Conservation (phyloP, 768 basidiomycete genomes). For the Suillus clintonianus region DNA sequence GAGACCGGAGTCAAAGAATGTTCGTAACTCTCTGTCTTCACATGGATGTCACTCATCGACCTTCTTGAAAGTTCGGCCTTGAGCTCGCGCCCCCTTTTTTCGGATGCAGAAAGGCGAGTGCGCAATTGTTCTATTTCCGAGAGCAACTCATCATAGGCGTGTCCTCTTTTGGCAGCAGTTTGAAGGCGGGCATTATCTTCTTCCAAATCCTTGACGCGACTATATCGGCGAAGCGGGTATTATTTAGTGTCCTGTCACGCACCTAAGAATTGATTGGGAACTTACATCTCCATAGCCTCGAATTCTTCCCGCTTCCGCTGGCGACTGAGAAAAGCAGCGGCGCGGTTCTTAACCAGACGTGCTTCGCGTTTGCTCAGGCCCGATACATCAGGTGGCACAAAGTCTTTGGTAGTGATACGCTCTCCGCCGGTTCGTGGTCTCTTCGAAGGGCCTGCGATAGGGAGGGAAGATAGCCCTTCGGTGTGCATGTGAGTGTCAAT, state of each 20-base stretch:
- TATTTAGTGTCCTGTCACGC: not conserved
- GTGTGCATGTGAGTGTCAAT: constrained; percentile 25
- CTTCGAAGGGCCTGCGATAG: constrained; percentile 41
- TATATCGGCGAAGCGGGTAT: constrained; percentile 34
- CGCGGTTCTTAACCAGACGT: constrained; percentile 88
- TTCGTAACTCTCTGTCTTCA: constrained; percentile 65
- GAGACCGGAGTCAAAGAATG: constrained; percentile 48
- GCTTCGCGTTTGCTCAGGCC: constrained; percentile 91
- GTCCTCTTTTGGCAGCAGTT: constrained; percentile 52
- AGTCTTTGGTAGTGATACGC: constrained; percentile 71
- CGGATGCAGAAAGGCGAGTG: constrained; percentile 60
- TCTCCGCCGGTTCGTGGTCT: constrained; percentile 50
- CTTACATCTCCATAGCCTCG: constrained; percentile 87
- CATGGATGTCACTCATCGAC: constrained; percentile 35
- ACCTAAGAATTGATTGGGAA: constrained; percentile 25
- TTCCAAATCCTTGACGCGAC: constrained; percentile 82
- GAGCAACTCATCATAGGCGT: constrained; percentile 41
- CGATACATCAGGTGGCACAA: constrained; percentile 84
- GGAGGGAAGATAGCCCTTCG: constrained; percentile 14
- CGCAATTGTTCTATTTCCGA: constrained; percentile 70
- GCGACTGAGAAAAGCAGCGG: constrained; percentile 87
- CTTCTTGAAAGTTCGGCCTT: constrained; percentile 56
- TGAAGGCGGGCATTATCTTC: constrained; percentile 79
- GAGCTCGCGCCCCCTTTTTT: constrained; percentile 69
- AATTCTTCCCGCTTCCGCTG: constrained; percentile 93